phyloP scores from a whole-genome alignment of 805 yeast species.

The Candida dendrica region DNA sequence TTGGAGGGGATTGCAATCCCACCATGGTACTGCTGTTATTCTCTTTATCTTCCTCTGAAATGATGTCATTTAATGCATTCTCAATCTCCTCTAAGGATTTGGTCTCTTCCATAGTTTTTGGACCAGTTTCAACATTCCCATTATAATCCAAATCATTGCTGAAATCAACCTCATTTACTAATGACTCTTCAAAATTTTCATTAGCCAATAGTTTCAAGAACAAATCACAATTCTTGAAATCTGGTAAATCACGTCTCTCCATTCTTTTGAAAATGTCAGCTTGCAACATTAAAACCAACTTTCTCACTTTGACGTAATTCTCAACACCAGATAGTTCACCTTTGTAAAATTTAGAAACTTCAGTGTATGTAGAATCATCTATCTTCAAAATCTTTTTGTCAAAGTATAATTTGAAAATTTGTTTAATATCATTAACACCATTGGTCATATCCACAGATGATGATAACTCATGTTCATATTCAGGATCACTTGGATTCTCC shows the following conservation, averaged over 20 bases:
- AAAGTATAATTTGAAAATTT: conserved; percentile 40
- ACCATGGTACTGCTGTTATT: no score
- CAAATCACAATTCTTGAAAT: conserved; percentile 51
- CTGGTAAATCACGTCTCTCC: conserved; percentile 45
- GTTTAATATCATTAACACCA: conserved; percentile 45
- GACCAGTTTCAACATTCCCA: neutral
- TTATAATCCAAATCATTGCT: conserved; percentile 1
- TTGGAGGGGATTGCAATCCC: conserved; percentile 26
- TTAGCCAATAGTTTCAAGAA: conserved; percentile 48
- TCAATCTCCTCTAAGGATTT: conserved; percentile 23
- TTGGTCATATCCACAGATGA: conserved; percentile 31
- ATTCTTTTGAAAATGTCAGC: conserved; percentile 41
- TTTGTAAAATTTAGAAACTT: conserved; percentile 31
- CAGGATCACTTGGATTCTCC: conserved; percentile 32
- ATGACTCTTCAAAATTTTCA: conserved; percentile 25
- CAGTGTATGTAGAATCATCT: conserved; percentile 18
- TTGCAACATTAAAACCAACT: conserved; percentile 54
- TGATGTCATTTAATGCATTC: conserved; percentile 22
- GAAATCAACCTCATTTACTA: conserved; percentile 20
- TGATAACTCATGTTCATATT: conserved; percentile 18
- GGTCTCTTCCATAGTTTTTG: neutral
- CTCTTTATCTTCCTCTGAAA: conserved; percentile 18
- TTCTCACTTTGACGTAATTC: conserved; percentile 48
- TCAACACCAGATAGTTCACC: conserved; percentile 3
- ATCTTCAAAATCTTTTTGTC: conserved; percentile 23